A percentile compares a stretch with the other conserved stretches of the same genome.
These are phyloP conservation scores for Hygrocybe punicea DNA, from an alignment of 768 basidiomycete species.

Conservation along the genomic window DNA sequence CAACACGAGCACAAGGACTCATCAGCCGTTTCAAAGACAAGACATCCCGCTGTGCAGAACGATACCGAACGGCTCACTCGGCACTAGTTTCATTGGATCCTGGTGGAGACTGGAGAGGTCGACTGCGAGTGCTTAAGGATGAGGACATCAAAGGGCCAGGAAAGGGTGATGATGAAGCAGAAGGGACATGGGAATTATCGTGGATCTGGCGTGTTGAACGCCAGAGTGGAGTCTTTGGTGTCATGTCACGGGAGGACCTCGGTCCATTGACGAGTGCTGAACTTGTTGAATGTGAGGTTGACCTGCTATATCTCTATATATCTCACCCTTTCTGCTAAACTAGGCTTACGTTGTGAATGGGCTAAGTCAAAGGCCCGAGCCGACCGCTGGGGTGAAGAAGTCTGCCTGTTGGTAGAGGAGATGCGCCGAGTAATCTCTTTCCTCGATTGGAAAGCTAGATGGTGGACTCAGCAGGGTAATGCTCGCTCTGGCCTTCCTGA, in stretches of 20 bases:
- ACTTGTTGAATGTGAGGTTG: neutral
- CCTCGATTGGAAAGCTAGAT: constrained; percentile 3
- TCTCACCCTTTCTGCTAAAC: neutral
- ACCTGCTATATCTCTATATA: neutral
- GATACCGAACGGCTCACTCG: neutral
- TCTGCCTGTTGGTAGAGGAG: constrained; percentile 2
- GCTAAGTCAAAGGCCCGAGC: constrained; percentile 5
- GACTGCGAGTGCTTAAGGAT: neutral
- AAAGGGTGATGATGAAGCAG: constrained; percentile 1
- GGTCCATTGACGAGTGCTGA: neutral
- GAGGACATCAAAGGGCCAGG: constrained; percentile 1
- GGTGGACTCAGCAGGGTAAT: constrained; percentile 4
- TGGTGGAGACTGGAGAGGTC: neutral
- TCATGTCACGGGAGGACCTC: neutral
- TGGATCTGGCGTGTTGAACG: constrained; percentile 8
- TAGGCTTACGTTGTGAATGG: constrained; percentile 4
- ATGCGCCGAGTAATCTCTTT: constrained; percentile 5
- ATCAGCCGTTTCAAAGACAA: neutral
- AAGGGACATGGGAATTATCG: neutral
- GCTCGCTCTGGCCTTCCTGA: neutral
- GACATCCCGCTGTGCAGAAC: neutral
- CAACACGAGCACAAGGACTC: constrained; percentile 1
- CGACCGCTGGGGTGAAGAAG: constrained; percentile 6
- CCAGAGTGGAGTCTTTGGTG: neutral
- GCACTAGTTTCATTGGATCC: neutral